Evolutionary conservation across 495 filamentous ascomycete species (phyloP).

Genomic region (Tuber calosporum): DNA sequence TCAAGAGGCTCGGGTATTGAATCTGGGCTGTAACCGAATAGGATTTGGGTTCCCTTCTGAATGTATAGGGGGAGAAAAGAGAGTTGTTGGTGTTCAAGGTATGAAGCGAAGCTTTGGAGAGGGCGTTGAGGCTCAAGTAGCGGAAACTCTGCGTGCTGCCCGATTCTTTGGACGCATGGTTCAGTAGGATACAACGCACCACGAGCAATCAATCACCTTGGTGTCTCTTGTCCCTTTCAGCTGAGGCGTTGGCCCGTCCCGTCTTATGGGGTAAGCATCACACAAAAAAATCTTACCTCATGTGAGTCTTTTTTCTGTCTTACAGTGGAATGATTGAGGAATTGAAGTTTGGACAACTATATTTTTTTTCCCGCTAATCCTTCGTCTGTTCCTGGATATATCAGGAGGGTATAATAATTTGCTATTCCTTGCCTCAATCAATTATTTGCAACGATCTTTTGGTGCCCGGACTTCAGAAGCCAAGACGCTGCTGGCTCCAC

Average conservation of each 20-base stretch:
- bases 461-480: not conserved
- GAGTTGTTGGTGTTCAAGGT: conserved; percentile 5
- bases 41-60: not conserved
- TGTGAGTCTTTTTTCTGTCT: not conserved
- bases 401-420: not conserved
- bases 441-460: not conserved
- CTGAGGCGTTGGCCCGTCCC: not conserved
- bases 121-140: conserved; percentile 28
- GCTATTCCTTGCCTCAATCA: not conserved
- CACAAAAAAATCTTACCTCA: not conserved
- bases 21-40: not conserved
- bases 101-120: not conserved
- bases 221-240: not conserved
- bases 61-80: not conserved
- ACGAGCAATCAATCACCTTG: not conserved
- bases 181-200: not conserved
- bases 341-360: not conserved
- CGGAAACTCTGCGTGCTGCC: not conserved
- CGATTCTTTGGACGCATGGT: not conserved
- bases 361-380: not conserved
- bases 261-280: not conserved
- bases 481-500: not conserved
- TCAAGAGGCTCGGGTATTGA: not conserved
- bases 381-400: not conserved
- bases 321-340: not conserved